Conservation (phyloP, 306 rosid species). For the barrel medic (Medicago truncatula) region DNA sequence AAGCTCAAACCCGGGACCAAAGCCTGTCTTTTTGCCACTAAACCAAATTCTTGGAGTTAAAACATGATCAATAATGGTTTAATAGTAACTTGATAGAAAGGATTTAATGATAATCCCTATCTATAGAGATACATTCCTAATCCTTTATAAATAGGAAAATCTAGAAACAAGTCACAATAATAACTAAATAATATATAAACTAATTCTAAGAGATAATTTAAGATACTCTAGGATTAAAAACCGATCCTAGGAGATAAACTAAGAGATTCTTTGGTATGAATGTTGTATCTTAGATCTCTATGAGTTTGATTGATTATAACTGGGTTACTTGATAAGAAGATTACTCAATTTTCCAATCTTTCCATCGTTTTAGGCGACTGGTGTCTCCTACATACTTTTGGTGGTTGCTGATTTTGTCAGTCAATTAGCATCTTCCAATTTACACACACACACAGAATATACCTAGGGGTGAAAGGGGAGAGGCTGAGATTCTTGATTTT, state of each 20-base stretch:
- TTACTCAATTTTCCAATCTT: conserved; percentile 32
- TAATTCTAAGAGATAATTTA: conserved; percentile 6
- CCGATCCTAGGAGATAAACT: not conserved
- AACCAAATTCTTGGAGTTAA: not conserved
- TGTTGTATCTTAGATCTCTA: conserved; percentile 34
- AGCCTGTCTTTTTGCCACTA: no score
- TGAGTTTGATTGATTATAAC: conserved; percentile 27
- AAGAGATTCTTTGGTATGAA: conserved; percentile 77
- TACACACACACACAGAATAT: not conserved
- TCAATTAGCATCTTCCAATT: conserved; percentile 12
- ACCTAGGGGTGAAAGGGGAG: not conserved
- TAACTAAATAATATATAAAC: not conserved
- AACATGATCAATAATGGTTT: not conserved
- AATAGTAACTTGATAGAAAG: not conserved
- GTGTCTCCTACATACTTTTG: conserved; percentile 25
- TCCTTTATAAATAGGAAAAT: no score
- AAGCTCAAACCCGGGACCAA: no score
- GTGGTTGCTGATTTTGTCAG: conserved; percentile 4
- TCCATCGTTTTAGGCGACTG: conserved; percentile 5
- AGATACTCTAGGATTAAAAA: not conserved
- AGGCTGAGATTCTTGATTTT: conserved; percentile 17
- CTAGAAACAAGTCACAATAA: no score
- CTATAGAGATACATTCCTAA: not conserved
- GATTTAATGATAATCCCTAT: not conserved
- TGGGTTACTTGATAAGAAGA: conserved; percentile 1